Conservation (phyloP, 306 rosid genomes). For the Phaseolus lunatus region DNA sequence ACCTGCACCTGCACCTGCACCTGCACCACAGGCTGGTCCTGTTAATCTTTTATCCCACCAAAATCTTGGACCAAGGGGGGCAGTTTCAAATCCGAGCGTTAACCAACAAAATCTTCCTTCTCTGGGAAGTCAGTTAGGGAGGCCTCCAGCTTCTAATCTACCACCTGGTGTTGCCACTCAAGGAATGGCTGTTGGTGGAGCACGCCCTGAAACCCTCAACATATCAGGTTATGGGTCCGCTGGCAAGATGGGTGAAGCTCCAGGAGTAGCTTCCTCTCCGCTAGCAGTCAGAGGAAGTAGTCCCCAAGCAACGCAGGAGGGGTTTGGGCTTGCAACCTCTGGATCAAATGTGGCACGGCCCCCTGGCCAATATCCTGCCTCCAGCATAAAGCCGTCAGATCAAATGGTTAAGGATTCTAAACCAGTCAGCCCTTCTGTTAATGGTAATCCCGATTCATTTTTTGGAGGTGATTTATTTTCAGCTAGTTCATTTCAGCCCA, state of each 20-base stretch:
- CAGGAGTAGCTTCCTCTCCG: constrained; percentile 51
- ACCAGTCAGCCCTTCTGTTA: constrained; percentile 55
- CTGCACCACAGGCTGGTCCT: constrained; percentile 50
- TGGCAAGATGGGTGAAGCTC: constrained; percentile 59
- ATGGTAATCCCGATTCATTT: constrained; percentile 68
- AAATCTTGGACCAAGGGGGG: constrained; percentile 59
- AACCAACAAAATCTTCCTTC: constrained; percentile 57
- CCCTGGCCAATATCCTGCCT: constrained; percentile 59
- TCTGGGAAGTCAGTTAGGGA: constrained; percentile 48
- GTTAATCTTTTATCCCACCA: constrained; percentile 58
- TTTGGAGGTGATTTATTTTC: constrained; percentile 83
- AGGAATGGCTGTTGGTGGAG: constrained; percentile 58
- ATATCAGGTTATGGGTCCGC: constrained; percentile 58
- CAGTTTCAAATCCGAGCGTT: constrained; percentile 52
- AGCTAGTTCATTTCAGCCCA: constrained; percentile 63
- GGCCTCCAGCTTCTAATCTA: constrained; percentile 63
- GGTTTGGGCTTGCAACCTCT: constrained; percentile 61
- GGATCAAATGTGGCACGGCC: constrained; percentile 60
- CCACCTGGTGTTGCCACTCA: constrained; percentile 53
- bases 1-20: constrained; percentile 48
- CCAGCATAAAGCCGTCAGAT: constrained; percentile 59
- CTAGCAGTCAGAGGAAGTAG: constrained; percentile 56
- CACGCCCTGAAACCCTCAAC: constrained; percentile 49
- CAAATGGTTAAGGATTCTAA: constrained; percentile 60
- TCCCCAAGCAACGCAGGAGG: constrained; percentile 57